phyloP scores from a whole-genome alignment of 768 basidiomycete genomes.

The Suillus tomentosus region DNA sequence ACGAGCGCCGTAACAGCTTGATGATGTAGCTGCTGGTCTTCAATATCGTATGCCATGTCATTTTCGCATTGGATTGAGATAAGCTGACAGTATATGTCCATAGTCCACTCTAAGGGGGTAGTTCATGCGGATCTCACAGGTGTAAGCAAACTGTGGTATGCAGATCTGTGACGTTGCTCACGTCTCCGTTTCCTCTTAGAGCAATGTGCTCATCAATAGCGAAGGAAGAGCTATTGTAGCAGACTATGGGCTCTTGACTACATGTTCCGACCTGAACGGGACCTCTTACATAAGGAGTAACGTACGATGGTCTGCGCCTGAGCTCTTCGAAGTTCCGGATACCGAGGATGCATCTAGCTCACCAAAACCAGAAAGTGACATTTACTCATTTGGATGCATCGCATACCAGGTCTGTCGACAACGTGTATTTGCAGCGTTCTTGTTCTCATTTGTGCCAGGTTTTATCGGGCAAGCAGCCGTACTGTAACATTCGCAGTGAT shows the following conservation, averaged over 20 bases:
- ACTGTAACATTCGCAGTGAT: slow-evolving; percentile 9
- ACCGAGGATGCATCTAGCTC: not conserved
- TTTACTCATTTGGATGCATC: slow-evolving; percentile 22
- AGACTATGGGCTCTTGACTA: not conserved
- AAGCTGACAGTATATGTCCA: not conserved
- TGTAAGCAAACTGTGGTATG: not conserved
- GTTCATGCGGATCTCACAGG: slow-evolving; percentile 5
- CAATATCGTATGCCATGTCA: slow-evolving; percentile 8
- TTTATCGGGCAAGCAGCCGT: not conserved
- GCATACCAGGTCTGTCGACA: slow-evolving; percentile 25
- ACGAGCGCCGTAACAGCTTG: not conserved
- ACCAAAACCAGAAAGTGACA: slow-evolving; percentile 8
- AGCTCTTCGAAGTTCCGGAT: slow-evolving; percentile 27
- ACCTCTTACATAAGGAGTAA: slow-evolving; percentile 22
- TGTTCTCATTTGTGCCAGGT: slow-evolving; percentile 2
- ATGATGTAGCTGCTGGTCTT: slow-evolving; percentile 14
- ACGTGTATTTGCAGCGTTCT: not conserved
- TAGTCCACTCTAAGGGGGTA: not conserved
- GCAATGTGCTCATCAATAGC: not conserved
- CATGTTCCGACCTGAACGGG: not conserved
- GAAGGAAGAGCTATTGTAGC: not conserved
- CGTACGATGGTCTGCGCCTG: slow-evolving; percentile 33
- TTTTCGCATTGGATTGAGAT: not conserved
- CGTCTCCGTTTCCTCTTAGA: not conserved
- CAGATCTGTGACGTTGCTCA: not conserved